Conservation (phyloP, 805 yeast species). For the Teunomyces atbi region DNA sequence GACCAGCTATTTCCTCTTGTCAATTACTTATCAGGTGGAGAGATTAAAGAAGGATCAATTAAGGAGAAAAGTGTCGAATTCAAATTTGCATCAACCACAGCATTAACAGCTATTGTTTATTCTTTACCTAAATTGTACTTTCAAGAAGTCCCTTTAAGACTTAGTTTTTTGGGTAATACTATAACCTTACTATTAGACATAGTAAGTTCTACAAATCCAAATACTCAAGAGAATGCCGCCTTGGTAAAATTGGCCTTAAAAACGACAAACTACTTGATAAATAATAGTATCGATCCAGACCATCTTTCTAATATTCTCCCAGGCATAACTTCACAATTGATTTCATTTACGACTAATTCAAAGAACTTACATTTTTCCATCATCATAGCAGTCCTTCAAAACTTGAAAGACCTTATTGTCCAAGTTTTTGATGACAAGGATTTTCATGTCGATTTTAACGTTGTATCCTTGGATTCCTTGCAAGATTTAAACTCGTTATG, state of each 20-base stretch:
- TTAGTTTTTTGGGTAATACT: constrained; percentile 29
- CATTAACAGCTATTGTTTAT: not conserved
- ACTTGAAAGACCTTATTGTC: constrained; percentile 19
- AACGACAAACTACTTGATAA: constrained; percentile 13
- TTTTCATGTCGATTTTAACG: not conserved
- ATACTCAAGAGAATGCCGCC: constrained; percentile 17
- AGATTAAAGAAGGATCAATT: not conserved
- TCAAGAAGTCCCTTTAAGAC: constrained; percentile 14
- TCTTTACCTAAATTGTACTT: constrained; percentile 4
- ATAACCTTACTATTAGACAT: constrained; percentile 23
- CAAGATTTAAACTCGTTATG: not conserved
- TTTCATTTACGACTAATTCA: constrained; percentile 23
- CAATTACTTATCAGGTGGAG: constrained; percentile 19
- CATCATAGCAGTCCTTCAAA: constrained; percentile 18
- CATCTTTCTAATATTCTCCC: constrained; percentile 40
- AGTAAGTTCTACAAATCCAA: constrained; percentile 9
- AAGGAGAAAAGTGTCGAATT: not conserved
- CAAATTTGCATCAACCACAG: not conserved
- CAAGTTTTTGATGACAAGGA: constrained; percentile 31
- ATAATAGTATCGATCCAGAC: constrained; percentile 23
- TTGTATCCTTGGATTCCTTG: not conserved
- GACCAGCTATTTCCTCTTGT: constrained; percentile 39
- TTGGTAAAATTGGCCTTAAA: constrained; percentile 11
- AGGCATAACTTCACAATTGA: constrained; percentile 34
- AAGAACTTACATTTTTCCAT: constrained; percentile 23